Conservation (phyloP, 1,284 basidiomycete genomes). For the Hymenochaete sp. region DNA sequence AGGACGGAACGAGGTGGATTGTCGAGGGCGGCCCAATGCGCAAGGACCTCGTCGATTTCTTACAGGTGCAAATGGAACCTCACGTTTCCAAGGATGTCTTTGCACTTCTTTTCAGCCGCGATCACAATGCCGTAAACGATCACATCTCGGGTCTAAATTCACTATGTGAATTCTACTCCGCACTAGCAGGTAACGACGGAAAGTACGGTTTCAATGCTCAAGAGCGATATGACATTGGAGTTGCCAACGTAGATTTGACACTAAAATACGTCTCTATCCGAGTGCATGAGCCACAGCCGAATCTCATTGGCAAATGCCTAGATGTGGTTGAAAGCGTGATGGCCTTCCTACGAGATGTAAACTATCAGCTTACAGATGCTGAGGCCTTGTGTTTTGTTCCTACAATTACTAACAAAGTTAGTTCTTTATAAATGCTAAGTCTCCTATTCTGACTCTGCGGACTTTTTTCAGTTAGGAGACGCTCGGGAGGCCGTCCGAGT, state of each 20-base stretch:
- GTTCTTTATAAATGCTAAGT: constrained; percentile 17
- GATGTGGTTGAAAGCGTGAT: constrained; percentile 82
- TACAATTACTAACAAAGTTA: constrained; percentile 84
- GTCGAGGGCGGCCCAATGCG: constrained; percentile 74
- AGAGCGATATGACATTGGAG: constrained; percentile 58
- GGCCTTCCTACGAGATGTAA: constrained; percentile 58
- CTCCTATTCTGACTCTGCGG: constrained; percentile 11
- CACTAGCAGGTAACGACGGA: constrained; percentile 51
- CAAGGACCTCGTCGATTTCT: constrained; percentile 80
- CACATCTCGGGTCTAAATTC: constrained; percentile 70
- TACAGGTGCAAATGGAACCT: constrained; percentile 89
- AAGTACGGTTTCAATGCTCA: constrained; percentile 42
- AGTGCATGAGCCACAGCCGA: constrained; percentile 89
- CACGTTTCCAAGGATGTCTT: constrained; percentile 71
- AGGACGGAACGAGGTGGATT: constrained; percentile 77
- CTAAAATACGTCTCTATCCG: constrained; percentile 93
- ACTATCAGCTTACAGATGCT: constrained; percentile 79
- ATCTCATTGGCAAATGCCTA: constrained; percentile 81
- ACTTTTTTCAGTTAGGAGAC: constrained; percentile 58
- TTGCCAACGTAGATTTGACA: constrained; percentile 88
- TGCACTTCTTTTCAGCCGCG: constrained; percentile 86
- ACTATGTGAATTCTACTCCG: constrained; percentile 69
- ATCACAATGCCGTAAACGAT: constrained; percentile 94
- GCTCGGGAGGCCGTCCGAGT: constrained; percentile 66
- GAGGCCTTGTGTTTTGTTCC: constrained; percentile 89